Evolutionary conservation across 208 protist species (phyloP).

Genomic region (Crithidia acanthocephali): DNA sequence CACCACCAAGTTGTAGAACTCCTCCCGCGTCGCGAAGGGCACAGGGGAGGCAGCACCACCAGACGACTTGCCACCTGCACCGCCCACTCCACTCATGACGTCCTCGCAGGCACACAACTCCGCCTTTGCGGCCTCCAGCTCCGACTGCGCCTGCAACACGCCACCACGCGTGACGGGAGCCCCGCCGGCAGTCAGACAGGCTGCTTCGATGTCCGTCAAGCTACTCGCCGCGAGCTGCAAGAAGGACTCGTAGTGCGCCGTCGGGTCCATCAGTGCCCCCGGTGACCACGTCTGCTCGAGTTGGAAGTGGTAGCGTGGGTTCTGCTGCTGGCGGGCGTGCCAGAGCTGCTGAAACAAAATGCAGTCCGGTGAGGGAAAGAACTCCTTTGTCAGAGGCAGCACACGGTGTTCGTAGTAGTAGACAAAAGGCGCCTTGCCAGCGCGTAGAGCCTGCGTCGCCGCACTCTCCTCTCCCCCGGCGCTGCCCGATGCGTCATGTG

Average conservation of each 20-base stretch:
- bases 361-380: conserved; percentile 46
- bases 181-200: conserved; percentile 11
- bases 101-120: conserved; percentile 1
- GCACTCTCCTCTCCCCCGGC: not conserved
- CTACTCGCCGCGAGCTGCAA: conserved; percentile 10
- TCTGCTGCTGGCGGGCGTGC: conserved; percentile 39
- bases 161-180: not conserved
- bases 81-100: not conserved
- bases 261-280: conserved; percentile 48
- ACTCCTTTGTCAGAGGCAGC: conserved; percentile 49
- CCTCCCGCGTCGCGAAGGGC: conserved; percentile 38
- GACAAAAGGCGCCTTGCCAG: conserved; percentile 16
- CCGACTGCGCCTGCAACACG: conserved; percentile 6
- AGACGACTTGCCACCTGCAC: not conserved
- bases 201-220: conserved; percentile 28
- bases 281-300: conserved; percentile 46
- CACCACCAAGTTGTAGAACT: conserved; percentile 50
- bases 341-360: conserved; percentile 62
- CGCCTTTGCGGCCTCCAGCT: conserved; percentile 14
- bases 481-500: too few species aligned
- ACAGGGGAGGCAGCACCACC: not conserved
- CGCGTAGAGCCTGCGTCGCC: conserved; percentile 11
- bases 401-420: conserved; percentile 61
- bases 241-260: conserved; percentile 37
- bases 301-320: conserved; percentile 66